Percentiles rank a stretch among this genome's conserved stretches.
phyloP scores from a whole-genome alignment of 495 filamentous ascomycete genomes.

The Lichenothelia convexa region DNA sequence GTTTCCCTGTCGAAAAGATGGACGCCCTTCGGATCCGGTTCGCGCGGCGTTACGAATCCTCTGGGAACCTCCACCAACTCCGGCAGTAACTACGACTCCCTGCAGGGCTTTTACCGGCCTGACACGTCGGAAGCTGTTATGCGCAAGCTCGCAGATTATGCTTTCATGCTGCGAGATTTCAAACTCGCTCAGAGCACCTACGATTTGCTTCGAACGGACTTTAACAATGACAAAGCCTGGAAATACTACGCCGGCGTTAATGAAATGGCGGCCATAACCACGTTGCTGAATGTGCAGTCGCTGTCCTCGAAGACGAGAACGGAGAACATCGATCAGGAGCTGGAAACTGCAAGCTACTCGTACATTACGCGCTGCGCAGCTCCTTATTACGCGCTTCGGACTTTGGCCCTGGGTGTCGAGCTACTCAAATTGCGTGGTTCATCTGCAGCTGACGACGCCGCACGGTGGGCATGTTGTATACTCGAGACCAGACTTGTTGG shows the following conservation, averaged over 20 bases:
- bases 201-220: conserved; percentile 73
- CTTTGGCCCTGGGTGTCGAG: conserved; percentile 57
- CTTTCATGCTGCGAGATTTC: conserved; percentile 91
- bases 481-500: conserved; percentile 62
- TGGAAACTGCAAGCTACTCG: conserved; percentile 78
- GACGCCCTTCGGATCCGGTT: conserved; percentile 51
- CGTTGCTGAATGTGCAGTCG: conserved; percentile 53
- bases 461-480: conserved; percentile 61
- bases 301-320: conserved; percentile 52
- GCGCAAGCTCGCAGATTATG: conserved; percentile 84
- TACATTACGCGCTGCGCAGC: conserved; percentile 70
- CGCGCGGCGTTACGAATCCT: conserved; percentile 28
- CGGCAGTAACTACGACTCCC: conserved; percentile 56
- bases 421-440: conserved; percentile 62
- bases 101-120: conserved; percentile 63
- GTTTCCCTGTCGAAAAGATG: conserved; percentile 81
- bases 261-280: conserved; percentile 78
- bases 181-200: conserved; percentile 83
- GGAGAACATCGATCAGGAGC: conserved; percentile 64
- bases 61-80: conserved; percentile 23
- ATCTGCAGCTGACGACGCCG: conserved; percentile 67
- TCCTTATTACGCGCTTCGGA: conserved; percentile 58
- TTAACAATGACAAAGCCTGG: conserved; percentile 91
- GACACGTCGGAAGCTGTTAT: conserved; percentile 74
- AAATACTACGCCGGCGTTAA: conserved; percentile 78